Evolutionary conservation across 768 basidiomycete genomes (phyloP).

Genomic region (Harrya chromipes): DNA sequence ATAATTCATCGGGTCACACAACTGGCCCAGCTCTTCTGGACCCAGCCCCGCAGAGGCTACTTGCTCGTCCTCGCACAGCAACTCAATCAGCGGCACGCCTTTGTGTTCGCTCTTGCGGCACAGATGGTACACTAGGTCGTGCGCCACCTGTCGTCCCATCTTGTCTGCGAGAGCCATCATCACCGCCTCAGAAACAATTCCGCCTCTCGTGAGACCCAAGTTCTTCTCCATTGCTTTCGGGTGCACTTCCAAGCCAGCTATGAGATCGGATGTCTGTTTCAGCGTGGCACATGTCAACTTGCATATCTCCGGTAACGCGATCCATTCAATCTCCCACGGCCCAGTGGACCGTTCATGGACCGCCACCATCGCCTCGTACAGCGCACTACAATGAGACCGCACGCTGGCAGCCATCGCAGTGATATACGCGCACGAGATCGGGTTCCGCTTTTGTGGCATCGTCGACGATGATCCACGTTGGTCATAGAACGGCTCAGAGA

Average conservation of each 20-base stretch:
- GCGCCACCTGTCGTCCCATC: slow-evolving; percentile 44
- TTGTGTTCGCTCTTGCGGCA: slow-evolving; percentile 32
- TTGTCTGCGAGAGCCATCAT: slow-evolving; percentile 45
- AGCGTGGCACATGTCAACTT: slow-evolving; percentile 41
- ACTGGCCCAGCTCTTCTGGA: slow-evolving; percentile 24
- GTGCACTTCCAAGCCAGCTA: slow-evolving; percentile 41
- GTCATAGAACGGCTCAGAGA: slow-evolving; percentile 42
- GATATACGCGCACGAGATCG: slow-evolving; percentile 44
- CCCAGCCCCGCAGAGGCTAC: slow-evolving; percentile 25
- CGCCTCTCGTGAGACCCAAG: slow-evolving; percentile 37
- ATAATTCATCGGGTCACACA: slow-evolving; percentile 41
- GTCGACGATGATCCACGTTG: slow-evolving; percentile 47
- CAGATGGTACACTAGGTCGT: slow-evolving; percentile 43
- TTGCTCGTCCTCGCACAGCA: slow-evolving; percentile 29
- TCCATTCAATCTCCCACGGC: slow-evolving; percentile 52
- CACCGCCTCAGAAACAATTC: slow-evolving; percentile 43
- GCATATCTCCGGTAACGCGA: slow-evolving; percentile 43
- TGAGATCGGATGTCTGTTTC: slow-evolving; percentile 34
- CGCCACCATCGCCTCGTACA: slow-evolving; percentile 47
- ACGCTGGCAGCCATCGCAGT: slow-evolving; percentile 42
- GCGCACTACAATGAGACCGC: slow-evolving; percentile 36
- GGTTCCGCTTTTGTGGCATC: slow-evolving; percentile 52
- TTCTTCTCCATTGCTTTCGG: slow-evolving; percentile 40
- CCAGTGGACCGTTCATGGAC: slow-evolving; percentile 49
- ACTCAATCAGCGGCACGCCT: slow-evolving; percentile 31